phyloP scores from a whole-genome alignment of 345 rosid genomes.

The Arabis hirsuta region DNA sequence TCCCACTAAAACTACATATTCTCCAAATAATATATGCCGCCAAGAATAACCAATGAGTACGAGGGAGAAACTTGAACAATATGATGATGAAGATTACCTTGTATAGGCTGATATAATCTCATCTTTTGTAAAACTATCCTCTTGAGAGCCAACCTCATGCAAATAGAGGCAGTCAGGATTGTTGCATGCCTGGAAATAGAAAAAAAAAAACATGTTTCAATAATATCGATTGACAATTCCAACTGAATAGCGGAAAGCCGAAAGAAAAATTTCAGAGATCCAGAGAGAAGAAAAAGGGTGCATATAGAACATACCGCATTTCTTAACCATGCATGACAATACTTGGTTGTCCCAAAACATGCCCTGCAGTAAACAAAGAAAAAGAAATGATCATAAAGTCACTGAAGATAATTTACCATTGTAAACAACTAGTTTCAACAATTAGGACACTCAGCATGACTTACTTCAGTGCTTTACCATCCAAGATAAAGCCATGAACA shows the following conservation, averaged over 20 bases:
- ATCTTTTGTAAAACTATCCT: constrained; percentile 96
- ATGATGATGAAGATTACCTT: constrained; percentile 51
- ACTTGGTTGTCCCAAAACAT: constrained; percentile 94
- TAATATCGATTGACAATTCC: background rate
- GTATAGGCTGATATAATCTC: constrained; percentile 83
- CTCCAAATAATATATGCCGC: background rate
- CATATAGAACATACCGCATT: constrained; percentile 57
- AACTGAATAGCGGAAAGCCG: background rate
- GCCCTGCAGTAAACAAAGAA: constrained; percentile 57
- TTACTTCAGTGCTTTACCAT: constrained; percentile 73
- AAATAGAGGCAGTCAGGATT: constrained; percentile 94
- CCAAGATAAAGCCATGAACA: constrained; percentile 91
- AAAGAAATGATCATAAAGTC: background rate
- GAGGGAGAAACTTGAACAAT: background rate
- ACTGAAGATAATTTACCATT: constrained; percentile 1
- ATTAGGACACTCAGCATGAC: constrained; percentile 10
- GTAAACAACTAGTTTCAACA: background rate
- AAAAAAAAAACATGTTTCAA: constrained; percentile 11
- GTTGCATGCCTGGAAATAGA: constrained; percentile 72
- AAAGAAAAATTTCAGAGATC: background rate
- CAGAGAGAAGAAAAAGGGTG: constrained; percentile 24
- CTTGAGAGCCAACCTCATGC: constrained; percentile 91
- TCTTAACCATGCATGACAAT: constrained; percentile 98
- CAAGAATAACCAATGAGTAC: background rate
- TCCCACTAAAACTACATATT: background rate